Percentiles rank a stretch among this genome's conserved stretches.
Evolutionary conservation across 2,329 filamentous ascomycete genomes (phyloP).

Genomic region (Zymoseptoria crescenta): DNA sequence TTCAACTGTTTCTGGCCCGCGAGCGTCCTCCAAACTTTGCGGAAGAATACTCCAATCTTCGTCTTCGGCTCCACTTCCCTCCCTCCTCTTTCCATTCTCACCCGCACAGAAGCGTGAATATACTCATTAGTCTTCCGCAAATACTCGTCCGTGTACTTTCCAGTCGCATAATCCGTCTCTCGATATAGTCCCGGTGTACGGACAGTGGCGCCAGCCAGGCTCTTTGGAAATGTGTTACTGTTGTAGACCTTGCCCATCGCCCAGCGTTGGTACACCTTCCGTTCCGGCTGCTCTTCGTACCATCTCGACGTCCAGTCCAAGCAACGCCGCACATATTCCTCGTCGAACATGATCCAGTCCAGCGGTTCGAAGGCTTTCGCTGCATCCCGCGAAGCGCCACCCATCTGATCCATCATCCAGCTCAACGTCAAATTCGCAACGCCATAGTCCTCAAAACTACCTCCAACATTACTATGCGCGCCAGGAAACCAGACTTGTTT

Average conservation of each 20-base stretch:
- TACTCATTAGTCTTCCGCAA: conserved; percentile 28
- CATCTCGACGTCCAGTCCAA: conserved; percentile 21
- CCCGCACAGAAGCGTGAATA: conserved; percentile 30
- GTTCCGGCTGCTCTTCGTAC: conserved; percentile 13
- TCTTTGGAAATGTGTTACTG: conserved; percentile 28
- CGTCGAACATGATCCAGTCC: conserved; percentile 32
- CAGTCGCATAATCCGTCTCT: conserved; percentile 23
- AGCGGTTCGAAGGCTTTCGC: conserved; percentile 18
- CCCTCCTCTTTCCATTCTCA: conserved; percentile 28
- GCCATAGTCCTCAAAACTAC: conserved; percentile 32
- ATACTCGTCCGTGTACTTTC: conserved; percentile 15
- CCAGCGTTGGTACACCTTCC: conserved; percentile 22
- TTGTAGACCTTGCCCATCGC: conserved; percentile 29
- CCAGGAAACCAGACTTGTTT: conserved; percentile 52
- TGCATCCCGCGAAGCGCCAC: conserved; percentile 22
- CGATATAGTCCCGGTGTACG: conserved; percentile 28
- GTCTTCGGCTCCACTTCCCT: conserved; percentile 23
- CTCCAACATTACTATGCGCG: conserved; percentile 46
- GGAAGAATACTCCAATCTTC: conserved; percentile 11
- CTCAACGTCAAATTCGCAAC: conserved; percentile 32
- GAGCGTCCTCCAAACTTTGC: conserved; percentile 16
- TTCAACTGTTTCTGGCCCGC: conserved; percentile 8
- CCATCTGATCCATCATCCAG: conserved; percentile 37
- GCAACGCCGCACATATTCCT: conserved; percentile 25
- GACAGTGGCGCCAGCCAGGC: conserved; percentile 21